Evolutionary conservation across 192 early-diverging fungal genomes (phyloP), one percentile per base, ranked within the genome.

Genomic region (Coemansia sp.): DNA sequence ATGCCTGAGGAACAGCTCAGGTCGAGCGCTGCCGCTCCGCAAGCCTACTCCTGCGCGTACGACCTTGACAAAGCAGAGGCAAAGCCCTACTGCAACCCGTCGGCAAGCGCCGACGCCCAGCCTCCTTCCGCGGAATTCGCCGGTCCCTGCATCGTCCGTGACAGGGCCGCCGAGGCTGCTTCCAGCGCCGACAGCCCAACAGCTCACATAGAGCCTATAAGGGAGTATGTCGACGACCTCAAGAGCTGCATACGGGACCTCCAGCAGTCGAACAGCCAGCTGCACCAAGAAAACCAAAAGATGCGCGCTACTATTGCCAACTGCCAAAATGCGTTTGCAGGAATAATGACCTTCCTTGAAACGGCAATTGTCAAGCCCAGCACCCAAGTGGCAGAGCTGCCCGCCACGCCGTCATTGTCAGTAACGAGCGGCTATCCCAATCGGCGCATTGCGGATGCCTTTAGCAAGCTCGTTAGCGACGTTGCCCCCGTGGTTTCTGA

Each of bases 281-380:
- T 77, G 22, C 56, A 58, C 53, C 65, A 53, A 32, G 74, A 77
- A 45, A 77, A 77, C 55, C 74, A 67, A 55, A 62, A 68, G 34
- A 68, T 77, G 69, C 75, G 60, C 42, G 45, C 75, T 13, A 65
- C 66, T 19, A 59, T 71, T 2, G 51, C 25, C 22, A 53, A 56
- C 30, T 64, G 61, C 58, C 75, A 77, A 52, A 32, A 53, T 29
- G 75, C 69, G 10, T 64, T 77, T 65, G 60, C 75, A 9, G 75
- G 75, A 9, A 70, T 77, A 53, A 57, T 77, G 65, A 36, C 62
- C 39, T 77, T 77, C 36, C 62, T 77, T 4, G 75, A 77, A 50
- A 30, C 75, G 1, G 57, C 75, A 13, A 62, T 77, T 28, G 75
- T 77, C 18, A 70, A 55, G 54, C 69, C 75, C 27, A 28, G 1